A percentile compares a stretch with the other conserved stretches of the same genome.
Evolutionary conservation across 805 yeast genomes (phyloP).

Genomic region (Yueomyces sp.): DNA sequence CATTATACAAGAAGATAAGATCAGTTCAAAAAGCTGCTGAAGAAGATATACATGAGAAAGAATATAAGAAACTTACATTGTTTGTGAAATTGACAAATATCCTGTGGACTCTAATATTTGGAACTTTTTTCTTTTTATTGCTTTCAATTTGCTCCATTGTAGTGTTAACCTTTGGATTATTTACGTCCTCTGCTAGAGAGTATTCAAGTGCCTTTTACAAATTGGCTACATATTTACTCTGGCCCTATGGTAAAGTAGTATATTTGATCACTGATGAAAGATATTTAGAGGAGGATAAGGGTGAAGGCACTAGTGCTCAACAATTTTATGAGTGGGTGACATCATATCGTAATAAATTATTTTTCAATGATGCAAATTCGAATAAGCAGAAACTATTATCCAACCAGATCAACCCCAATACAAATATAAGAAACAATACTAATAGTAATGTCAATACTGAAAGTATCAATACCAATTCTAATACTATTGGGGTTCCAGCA

Average conservation of each 20-base stretch:
- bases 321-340: constrained; percentile 86
- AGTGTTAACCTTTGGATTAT: constrained; percentile 30
- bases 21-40: constrained; percentile 87
- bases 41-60: constrained; percentile 79
- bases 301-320: constrained; percentile 72
- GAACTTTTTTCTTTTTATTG: constrained; percentile 42
- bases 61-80: constrained; percentile 39
- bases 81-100: constrained; percentile 55
- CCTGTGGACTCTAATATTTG: constrained; percentile 65
- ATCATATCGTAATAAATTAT: constrained; percentile 59
- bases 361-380: constrained; percentile 32
- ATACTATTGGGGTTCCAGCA: background rate
- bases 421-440: constrained; percentile 5
- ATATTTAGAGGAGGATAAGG: constrained; percentile 74
- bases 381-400: background rate
- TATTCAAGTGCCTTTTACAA: constrained; percentile 50
- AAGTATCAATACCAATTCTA: constrained; percentile 7
- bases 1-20: constrained; percentile 81
- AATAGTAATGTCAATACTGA: constrained; percentile 13
- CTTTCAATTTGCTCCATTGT: constrained; percentile 30
- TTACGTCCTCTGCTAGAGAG: constrained; percentile 35
- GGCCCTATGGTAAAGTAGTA: constrained; percentile 87
- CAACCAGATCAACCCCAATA: background rate
- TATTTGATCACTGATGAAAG: constrained; percentile 64
- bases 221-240: constrained; percentile 57